Evolutionary conservation across 306 rosid species (phyloP).

Genomic region (Rosa persica): DNA sequence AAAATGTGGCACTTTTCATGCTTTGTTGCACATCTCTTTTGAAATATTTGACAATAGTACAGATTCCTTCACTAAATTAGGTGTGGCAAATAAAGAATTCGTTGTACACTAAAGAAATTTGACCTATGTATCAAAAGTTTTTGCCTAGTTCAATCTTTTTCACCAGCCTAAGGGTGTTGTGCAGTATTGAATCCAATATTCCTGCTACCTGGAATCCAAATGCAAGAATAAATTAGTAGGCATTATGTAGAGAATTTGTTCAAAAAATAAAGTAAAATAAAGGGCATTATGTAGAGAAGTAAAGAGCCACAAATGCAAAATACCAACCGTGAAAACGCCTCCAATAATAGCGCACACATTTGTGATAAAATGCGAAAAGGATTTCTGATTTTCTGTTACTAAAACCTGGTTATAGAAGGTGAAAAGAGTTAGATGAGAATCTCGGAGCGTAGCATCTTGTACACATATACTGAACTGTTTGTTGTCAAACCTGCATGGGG

Average conservation of each 20-base stretch:
- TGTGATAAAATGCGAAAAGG: slow-evolving; percentile 90
- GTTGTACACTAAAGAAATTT: slow-evolving; percentile 18
- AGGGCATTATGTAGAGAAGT: not conserved
- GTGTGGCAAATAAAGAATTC: slow-evolving; percentile 35
- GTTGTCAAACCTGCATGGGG: slow-evolving; percentile 84
- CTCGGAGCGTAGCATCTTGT: slow-evolving; percentile 1
- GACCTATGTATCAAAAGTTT: slow-evolving; percentile 59
- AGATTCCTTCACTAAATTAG: slow-evolving; percentile 18
- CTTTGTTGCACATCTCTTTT: slow-evolving; percentile 19
- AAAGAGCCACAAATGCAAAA: slow-evolving; percentile 5
- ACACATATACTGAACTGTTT: slow-evolving; percentile 13
- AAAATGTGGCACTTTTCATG: not conserved
- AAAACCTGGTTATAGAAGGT: slow-evolving; percentile 54
- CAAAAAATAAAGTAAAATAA: too few relatives aligned
- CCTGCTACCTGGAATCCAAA: slow-evolving; percentile 87
- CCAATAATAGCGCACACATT: slow-evolving; percentile 95
- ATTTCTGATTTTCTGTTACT: slow-evolving; percentile 71
- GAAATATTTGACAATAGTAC: slow-evolving; percentile 12
- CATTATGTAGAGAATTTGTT: slow-evolving; percentile 2
- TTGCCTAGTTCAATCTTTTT: slow-evolving; percentile 90
- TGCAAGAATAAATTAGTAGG: slow-evolving; percentile 11
- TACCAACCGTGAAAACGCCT: slow-evolving; percentile 96
- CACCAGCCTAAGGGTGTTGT: slow-evolving; percentile 69
- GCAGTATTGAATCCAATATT: slow-evolving; percentile 83
- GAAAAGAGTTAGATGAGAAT: slow-evolving; percentile 20